Evolutionary conservation across 2,329 filamentous ascomycete species (phyloP), one percentile per base, ranked within the genome.

Genomic region (Cercospora sp.): DNA sequence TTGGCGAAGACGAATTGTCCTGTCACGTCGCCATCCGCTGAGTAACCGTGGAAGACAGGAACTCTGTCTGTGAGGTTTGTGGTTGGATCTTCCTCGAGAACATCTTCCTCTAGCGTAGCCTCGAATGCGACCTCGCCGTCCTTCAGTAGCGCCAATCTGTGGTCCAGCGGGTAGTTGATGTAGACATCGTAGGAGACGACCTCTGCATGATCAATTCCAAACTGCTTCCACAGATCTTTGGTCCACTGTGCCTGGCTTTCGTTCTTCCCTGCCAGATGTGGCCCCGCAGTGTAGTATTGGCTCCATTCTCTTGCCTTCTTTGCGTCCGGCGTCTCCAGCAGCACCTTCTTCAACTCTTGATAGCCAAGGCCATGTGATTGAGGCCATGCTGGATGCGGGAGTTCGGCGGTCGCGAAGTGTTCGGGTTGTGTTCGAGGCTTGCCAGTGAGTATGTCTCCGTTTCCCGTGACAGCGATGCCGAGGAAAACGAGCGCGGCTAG

Each of bases 11-110:
- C 91, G 72, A 92, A 95, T 13, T 88, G 87, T 2, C 88, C 93
- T 0, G 94, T 97, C 59, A 96, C 94, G 78, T 98, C 97, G 30
- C 94, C 94, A 68, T 85, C 94, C 4, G 93, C 93, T 3, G 93
- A 97, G 79, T 97, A 98, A 63, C 94, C 95, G 77, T 98, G 94
- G 82, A 98, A 98, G 0, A 91, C 94, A 1, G 94, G 93, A 26
- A 98, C 86, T 31, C 92, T 85, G 74, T 93, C 86, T 9, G 86
- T 80, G 57, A 93, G 82, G 23, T 88, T 86, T 18, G 89, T 93
- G 0, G 93, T 96, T 3, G 89, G 86, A 78, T 99, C 95, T 63
- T 97, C 90, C 0, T 92, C 85, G 5, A 98, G 82, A 1, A 94
- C 85, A 76, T 97, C 93, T 79, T 99, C 95, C 73, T 91, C 88